Conservation (phyloP, 2,329 filamentous ascomycete species). For the Fusarium sterilihyphosum region DNA sequence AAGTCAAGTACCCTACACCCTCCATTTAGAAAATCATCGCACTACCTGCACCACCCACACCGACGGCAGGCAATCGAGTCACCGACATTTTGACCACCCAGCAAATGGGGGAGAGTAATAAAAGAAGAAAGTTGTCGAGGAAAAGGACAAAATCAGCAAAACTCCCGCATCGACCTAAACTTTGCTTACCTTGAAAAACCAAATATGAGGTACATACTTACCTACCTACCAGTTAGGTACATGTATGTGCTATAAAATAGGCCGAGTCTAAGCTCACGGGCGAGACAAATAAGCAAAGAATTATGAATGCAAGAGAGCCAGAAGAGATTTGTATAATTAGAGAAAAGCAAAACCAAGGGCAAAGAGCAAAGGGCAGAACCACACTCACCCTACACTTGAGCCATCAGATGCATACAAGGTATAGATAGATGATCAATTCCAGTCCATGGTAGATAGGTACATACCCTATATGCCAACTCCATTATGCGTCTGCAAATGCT, state of each 20-base stretch:
- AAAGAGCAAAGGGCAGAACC: not conserved
- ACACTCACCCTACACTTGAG: not conserved
- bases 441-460: not conserved
- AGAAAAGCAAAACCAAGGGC: not conserved
- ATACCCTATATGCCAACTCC: not conserved
- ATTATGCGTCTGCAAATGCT: slow-evolving; percentile 3
- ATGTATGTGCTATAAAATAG: not conserved
- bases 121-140: not conserved
- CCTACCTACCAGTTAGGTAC: too few relatives aligned
- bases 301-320: not conserved
- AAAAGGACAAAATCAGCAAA: too few relatives aligned
- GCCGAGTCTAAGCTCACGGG: not conserved
- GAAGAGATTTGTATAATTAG: not conserved
- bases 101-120: not conserved
- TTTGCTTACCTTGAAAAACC: not conserved
- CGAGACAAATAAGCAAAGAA: slow-evolving; percentile 16
- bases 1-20: slow-evolving; percentile 9
- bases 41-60: not conserved
- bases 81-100: not conserved
- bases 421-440: slow-evolving; percentile 10
- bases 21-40: not conserved
- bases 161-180: not conserved
- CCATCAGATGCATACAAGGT: not conserved
- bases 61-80: not conserved
- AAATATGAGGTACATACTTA: not conserved